phyloP scores from a whole-genome alignment of 805 yeast genomes.

The Barnettozyma populi region DNA sequence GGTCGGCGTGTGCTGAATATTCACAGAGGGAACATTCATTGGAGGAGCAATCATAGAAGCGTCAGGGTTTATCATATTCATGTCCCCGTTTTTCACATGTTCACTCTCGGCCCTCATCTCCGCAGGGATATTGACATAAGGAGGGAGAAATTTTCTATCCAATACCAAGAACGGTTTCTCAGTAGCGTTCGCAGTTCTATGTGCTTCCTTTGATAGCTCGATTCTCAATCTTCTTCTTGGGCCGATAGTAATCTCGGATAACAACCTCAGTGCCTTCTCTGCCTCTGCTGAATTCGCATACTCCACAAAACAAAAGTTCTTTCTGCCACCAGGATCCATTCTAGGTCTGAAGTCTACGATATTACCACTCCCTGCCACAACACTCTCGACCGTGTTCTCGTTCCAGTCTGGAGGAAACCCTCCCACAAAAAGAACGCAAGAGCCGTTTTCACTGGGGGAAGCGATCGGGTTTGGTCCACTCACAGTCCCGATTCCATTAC shows the following conservation, averaged over 20 bases:
- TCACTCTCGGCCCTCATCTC: slow-evolving; percentile 13
- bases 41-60: not conserved
- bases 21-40: not conserved
- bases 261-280: slow-evolving; percentile 37
- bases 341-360: slow-evolving; percentile 54
- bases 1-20: slow-evolving; percentile 1
- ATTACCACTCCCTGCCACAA: slow-evolving; percentile 69
- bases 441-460: slow-evolving; percentile 5
- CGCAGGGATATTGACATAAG: slow-evolving; percentile 51
- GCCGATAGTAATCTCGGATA: slow-evolving; percentile 41
- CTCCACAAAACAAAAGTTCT: slow-evolving; percentile 66
- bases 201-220: slow-evolving; percentile 59
- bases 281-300: slow-evolving; percentile 50
- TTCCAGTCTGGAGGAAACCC: slow-evolving; percentile 71
- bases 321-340: slow-evolving; percentile 40
- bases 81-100: slow-evolving; percentile 26
- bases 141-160: slow-evolving; percentile 44
- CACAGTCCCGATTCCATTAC: not conserved
- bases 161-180: slow-evolving; percentile 40
- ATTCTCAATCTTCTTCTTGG: slow-evolving; percentile 43
- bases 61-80: not conserved
- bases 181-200: slow-evolving; percentile 30
- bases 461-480: not conserved
- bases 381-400: slow-evolving; percentile 52
- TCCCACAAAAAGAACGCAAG: slow-evolving; percentile 50